Base-by-base conservation (phyloP, 78 protist genomes). In the Polysphondylium violaceum region DNA sequence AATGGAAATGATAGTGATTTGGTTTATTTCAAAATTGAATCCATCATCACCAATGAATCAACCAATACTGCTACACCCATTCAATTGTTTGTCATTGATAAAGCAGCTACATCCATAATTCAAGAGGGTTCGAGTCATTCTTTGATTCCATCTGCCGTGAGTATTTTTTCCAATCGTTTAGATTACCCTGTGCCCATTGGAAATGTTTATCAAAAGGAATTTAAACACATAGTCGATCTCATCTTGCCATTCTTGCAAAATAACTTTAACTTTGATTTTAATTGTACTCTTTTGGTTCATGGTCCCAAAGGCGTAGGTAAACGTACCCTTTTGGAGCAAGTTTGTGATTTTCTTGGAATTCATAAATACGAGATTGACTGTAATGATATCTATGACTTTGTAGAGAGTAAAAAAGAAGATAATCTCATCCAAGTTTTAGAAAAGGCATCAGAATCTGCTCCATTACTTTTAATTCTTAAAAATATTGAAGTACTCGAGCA, bases 61-160 rank as follows among this genome's bases (percentile, higher is more conserved):
- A 25, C 38, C 9, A 55, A 40, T 27, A 29, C 16, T 9, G 81
- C 72, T 51, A 35, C n/a, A n/a, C n/a, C 36, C 27, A 71, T 51
- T 35, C 61, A 43, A 41, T 21, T 71, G 25, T 77, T 40, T 69
- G 19, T 75, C 8, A 44, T 87, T 6, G 93, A 87, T 51, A 55
- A 51, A 12, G 17, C 23, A 2, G 38, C 27, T 17, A 75, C 75
- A n/a, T 74, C 93, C 19, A 61, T 87, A 25, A 76, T 87, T 38
- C 93, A 87, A 75, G 93, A 87, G 7, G 93, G 93, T 50, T 51
- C 93, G 23, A 38, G 71, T 44, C 72, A 75, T 14, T 87, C 93
- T 23, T 40, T 63, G n/a, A 17, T 87, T 44, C 93, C 93, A 44
- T 14, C 17, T 44, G 61, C 55, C 27, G 61, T 6, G 29, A 87